Evolutionary conservation across 345 rosid genomes (phyloP), one percentile per base, ranked within the genome.

Genomic region (Barbarea vulgaris): DNA sequence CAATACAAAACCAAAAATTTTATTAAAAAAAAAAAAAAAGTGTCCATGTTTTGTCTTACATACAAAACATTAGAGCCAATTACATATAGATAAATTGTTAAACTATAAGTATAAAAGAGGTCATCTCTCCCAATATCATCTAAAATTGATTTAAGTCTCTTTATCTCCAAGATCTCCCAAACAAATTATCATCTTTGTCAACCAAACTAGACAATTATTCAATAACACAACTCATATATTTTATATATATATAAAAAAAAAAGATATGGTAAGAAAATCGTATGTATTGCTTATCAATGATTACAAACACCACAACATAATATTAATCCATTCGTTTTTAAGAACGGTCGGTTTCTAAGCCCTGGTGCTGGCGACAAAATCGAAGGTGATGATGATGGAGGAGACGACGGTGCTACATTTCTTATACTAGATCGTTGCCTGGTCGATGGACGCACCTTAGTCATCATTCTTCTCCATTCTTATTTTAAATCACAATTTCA

Each of bases 391-490:
- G 60, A n/a, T n/a, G 4, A 8, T 15, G 19, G 37, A 28, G 37
- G 8, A 5, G 19, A 1, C 21, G 9, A 4, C 19, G 60, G 60
- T 9, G 13, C 3, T 44, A 15, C 0, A 44, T 0, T n/a, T 15
- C 19, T 44, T 44, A 6, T 44, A 1, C 3, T n/a, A 6, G 50
- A 1, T 44, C 50, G 19, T 44, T 1, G 22, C 21, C 61, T 56
- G 1, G 4, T 25, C 30, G 61, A 56, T 30, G 6, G 14, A 56
- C 39, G 1, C n/a, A 9, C 61, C 7, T 9, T 4, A 0, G 0
- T 30, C 39, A 46, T 27, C 69, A 27, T n/a, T 64, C 39, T 64
- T 28, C 68, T 46, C 69, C 27, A 28, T 14, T 27, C 54, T 64
- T 4, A 25, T 64, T 19, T 36, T 36, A 19, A 5, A 21, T 12